phyloP scores from a whole-genome alignment of 1,139 yeast genomes.

The Hanseniaspora sp. region DNA sequence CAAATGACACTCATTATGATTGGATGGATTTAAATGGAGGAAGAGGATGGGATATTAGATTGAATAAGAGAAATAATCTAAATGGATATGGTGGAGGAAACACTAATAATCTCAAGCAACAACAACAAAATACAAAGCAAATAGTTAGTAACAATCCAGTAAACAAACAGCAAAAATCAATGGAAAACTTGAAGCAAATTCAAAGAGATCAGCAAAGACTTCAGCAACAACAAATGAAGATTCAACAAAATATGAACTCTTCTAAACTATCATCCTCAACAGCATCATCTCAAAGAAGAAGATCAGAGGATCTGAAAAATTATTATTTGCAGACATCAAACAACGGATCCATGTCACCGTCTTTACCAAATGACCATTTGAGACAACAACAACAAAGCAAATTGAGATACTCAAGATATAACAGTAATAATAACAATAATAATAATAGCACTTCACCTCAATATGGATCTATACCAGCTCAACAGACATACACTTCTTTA shows the following conservation, averaged over 20 bases:
- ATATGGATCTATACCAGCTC: constrained; percentile 7
- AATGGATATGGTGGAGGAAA: constrained; percentile 52
- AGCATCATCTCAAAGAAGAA: not conserved
- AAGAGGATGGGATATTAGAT: constrained; percentile 77
- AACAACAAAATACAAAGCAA: constrained; percentile 21
- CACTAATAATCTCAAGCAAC: constrained; percentile 19
- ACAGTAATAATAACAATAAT: not conserved
- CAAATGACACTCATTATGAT: constrained; percentile 79
- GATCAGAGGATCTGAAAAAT: constrained; percentile 5
- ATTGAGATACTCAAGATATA: constrained; percentile 3
- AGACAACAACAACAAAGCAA: not conserved
- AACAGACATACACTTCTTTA: not conserved
- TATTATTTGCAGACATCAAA: constrained; percentile 8
- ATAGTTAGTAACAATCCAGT: constrained; percentile 11
- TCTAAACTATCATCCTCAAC: not conserved
- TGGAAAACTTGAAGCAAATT: constrained; percentile 20
- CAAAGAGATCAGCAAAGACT: constrained; percentile 26
- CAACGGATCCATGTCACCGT: not conserved
- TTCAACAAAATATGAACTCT: not conserved
- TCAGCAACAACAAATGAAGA: constrained; percentile 19
- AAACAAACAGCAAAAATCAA: constrained; percentile 2
- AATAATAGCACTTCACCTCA: not conserved
- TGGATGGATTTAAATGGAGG: constrained; percentile 92
- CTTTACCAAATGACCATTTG: not conserved
- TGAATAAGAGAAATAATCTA: constrained; percentile 76